Percentiles rank a stretch among this genome's conserved stretches.
Evolutionary conservation across 352 stramenopile genomes (phyloP).

Genomic region (Hyaloperonospora brassicae): DNA sequence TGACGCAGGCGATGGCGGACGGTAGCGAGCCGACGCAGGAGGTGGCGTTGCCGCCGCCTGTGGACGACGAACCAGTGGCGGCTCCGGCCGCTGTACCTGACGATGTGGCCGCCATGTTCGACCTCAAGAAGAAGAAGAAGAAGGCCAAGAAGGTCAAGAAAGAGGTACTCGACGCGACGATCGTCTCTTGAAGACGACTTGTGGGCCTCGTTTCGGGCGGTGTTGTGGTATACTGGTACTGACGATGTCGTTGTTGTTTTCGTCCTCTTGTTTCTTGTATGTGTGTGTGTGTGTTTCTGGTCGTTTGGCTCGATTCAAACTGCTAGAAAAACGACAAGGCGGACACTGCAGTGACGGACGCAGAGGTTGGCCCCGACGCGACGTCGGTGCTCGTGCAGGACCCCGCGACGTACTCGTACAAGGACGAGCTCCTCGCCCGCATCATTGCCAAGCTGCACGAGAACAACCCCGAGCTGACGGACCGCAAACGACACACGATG

Average conservation of each 20-base stretch:
- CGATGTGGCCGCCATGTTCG: slow-evolving; percentile 86
- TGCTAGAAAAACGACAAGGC: slow-evolving; percentile 55
- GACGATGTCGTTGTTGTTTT: not conserved
- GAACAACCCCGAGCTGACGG: slow-evolving; percentile 94
- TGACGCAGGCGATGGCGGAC: slow-evolving; percentile 43
- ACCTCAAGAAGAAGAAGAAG: slow-evolving; percentile 88
- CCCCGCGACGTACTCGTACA: slow-evolving; percentile 92
- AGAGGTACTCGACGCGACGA: slow-evolving; percentile 20
- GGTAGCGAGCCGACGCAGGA: slow-evolving; percentile 28
- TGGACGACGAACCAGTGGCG: slow-evolving; percentile 28
- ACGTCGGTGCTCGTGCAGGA: slow-evolving; percentile 73
- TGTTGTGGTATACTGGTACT: not conserved
- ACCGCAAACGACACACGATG: slow-evolving; percentile 91
- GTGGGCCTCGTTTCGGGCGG: too few relatives aligned
- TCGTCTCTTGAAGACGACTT: not conserved
- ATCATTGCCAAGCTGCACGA: slow-evolving; percentile 92
- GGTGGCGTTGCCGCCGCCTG: slow-evolving; percentile 27
- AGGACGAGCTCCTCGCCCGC: slow-evolving; percentile 90
- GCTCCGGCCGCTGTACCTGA: slow-evolving; percentile 52
- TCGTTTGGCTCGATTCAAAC: not conserved
- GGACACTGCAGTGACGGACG: slow-evolving; percentile 19
- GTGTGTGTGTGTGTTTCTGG: not conserved
- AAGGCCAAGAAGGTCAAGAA: slow-evolving; percentile 92
- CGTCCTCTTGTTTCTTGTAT: slow-evolving; percentile 1
- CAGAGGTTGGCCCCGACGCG: slow-evolving; percentile 27